These are phyloP conservation scores for Sporothrix brasiliensis DNA, from an alignment of 2,329 filamentous ascomycete genomes.

Conservation along the genomic window DNA sequence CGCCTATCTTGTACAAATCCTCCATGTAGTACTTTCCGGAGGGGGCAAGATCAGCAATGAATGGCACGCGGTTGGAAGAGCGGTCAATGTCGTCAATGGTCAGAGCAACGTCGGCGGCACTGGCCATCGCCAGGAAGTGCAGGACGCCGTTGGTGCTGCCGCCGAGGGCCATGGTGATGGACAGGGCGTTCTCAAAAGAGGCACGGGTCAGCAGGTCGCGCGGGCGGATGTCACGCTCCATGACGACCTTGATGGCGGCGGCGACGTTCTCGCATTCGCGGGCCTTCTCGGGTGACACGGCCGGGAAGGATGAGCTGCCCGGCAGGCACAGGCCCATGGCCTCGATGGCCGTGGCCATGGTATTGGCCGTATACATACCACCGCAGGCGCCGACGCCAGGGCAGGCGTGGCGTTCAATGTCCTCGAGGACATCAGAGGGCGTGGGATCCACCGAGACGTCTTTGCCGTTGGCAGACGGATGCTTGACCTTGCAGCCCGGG, in stretches of 20 bases:
- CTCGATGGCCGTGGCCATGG: conserved; percentile 89
- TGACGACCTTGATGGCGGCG: conserved; percentile 74
- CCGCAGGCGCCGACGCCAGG: conserved; percentile 74
- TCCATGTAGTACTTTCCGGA: conserved; percentile 82
- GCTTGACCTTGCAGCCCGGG: conserved; percentile 33
- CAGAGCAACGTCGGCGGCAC: conserved; percentile 75
- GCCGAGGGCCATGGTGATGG: conserved; percentile 89
- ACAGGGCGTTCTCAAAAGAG: conserved; percentile 84
- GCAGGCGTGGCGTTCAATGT: conserved; percentile 79
- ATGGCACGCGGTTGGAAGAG: conserved; percentile 79
- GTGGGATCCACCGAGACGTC: conserved; percentile 58
- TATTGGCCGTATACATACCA: conserved; percentile 91
- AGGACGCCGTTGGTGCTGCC: conserved; percentile 88
- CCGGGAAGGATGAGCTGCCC: conserved; percentile 81
- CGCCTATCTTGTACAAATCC: conserved; percentile 82
- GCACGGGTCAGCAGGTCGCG: conserved; percentile 77
- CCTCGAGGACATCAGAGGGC: conserved; percentile 77
- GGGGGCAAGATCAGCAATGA: conserved; percentile 82
- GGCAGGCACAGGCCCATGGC: conserved; percentile 83
- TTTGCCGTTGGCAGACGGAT: conserved; percentile 38
- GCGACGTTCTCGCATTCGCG: conserved; percentile 83
- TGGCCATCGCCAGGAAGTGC: conserved; percentile 88
- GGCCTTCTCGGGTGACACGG: conserved; percentile 78
- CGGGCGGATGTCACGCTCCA: conserved; percentile 81
- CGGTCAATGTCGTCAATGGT: conserved; percentile 81